Evolutionary conservation across 2,329 filamentous ascomycete genomes (phyloP).

Genomic region (Pseudogymnoascus verrucosus): DNA sequence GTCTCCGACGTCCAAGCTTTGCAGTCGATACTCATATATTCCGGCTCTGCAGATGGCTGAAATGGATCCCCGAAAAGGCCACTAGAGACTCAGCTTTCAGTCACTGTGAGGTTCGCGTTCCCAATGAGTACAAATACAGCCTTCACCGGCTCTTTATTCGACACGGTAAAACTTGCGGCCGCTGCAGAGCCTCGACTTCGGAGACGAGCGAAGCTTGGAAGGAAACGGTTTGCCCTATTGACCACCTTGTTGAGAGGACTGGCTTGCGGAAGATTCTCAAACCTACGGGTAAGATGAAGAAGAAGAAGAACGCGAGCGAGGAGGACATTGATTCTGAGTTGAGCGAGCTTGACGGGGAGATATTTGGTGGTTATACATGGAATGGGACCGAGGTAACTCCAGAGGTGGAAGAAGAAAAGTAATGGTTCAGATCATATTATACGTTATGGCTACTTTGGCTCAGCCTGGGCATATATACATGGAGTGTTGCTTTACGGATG

Average conservation of each 20-base stretch:
- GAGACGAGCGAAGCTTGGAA: slow-evolving; percentile 55
- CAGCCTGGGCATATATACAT: neutral
- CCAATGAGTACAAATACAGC: slow-evolving; percentile 45
- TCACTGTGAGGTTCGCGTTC: slow-evolving; percentile 45
- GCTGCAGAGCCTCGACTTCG: slow-evolving; percentile 44
- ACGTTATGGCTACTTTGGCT: neutral
- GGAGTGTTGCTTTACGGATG: neutral
- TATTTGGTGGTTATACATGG: neutral
- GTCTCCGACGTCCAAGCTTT: slow-evolving; percentile 44
- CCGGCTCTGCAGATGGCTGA: slow-evolving; percentile 43
- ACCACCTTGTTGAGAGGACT: slow-evolving; percentile 51
- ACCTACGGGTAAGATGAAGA: slow-evolving; percentile 21
- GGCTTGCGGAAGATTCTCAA: slow-evolving; percentile 42
- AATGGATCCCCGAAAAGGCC: slow-evolving; percentile 46
- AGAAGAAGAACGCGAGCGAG: slow-evolving; percentile 15
- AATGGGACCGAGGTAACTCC: neutral
- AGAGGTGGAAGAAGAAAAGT: neutral
- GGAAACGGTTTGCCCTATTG: slow-evolving; percentile 50
- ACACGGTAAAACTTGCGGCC: slow-evolving; percentile 42
- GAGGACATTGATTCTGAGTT: slow-evolving; percentile 14
- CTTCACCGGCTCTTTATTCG: slow-evolving; percentile 48
- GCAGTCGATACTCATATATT: slow-evolving; percentile 52
- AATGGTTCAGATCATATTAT: neutral
- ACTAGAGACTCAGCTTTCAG: slow-evolving; percentile 40
- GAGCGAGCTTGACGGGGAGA: neutral